Evolutionary conservation across 1,139 yeast genomes (phyloP).

Genomic region (Nadsonia commutata): DNA sequence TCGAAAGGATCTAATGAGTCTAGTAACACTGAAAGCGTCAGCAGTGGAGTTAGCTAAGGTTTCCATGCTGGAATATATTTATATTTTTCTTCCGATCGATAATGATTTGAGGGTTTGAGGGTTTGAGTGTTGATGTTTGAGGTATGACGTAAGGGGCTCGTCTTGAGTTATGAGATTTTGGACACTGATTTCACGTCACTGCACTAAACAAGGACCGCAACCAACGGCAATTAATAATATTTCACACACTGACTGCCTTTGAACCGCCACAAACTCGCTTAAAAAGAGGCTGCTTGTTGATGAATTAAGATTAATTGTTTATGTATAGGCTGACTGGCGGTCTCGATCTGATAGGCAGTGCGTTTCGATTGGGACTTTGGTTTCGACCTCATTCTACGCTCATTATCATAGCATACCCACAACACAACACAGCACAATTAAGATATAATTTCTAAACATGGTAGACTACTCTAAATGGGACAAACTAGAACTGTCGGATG

Average conservation of each 20-base stretch:
- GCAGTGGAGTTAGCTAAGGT: background rate
- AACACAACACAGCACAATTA: no score
- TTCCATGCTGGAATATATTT: background rate
- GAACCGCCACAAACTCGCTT: background rate
- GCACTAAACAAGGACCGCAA: background rate
- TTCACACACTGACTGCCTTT: background rate
- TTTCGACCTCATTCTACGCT: no score
- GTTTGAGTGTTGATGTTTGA: background rate
- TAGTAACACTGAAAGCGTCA: slow-evolving; percentile 1
- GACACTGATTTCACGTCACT: background rate
- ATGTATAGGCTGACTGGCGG: no score
- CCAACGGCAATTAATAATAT: background rate
- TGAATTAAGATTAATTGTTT: no score
- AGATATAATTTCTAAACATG: no score
- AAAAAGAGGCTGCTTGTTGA: no score
- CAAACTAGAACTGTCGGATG: slow-evolving; percentile 87
- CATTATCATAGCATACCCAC: no score
- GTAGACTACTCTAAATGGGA: slow-evolving; percentile 98
- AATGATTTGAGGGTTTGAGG: background rate
- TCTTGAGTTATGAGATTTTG: background rate
- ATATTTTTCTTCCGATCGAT: background rate
- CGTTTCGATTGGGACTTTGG: no score
- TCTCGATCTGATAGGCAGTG: no score
- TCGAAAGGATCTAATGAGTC: background rate
- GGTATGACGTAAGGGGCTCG: slow-evolving; percentile 1